Base-by-base conservation (phyloP, 805 yeast genomes). In the Myxozyma neotropica region DNA sequence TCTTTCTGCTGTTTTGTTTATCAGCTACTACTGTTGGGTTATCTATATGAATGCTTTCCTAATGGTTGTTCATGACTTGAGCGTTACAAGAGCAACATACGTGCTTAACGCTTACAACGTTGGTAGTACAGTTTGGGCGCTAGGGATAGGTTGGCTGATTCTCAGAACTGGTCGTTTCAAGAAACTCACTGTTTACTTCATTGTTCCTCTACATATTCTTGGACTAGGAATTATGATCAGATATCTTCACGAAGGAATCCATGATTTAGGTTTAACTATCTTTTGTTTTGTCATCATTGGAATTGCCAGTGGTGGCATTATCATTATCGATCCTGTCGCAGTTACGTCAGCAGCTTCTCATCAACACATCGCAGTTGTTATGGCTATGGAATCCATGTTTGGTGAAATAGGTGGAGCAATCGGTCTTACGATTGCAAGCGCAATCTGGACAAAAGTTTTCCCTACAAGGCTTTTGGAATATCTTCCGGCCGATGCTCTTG, bases 261-360 rank as follows among this genome's bases (percentile, higher is more conserved):
- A 72, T 35, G 75, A 80, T 24, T 71, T 76, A 36, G 71, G 75
- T 53, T 88, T 87, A 68, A 74, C 83, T 48, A 80, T 85, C 70
- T 88, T 85, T 44, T 80, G 83, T n/a, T 77, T 81, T 62, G 79
- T 84, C 68, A 69, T 85, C 36, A 70, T 83, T 68, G 88, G 88
- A 67, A 78, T 85, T 56, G 87, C 86, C 68, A 85, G 86, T 50
- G 86, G 87, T 35, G 81, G 83, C 68, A 81, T 83, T 73, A 81
- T 84, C 19, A 82, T 83, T 65, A 74, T 81, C 13, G 77, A 80
- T 17, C 83, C 81, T 65, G 81, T 81, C 13, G 79, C 86, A 43
- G 78, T 81, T 61, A 79, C 79, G 68, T 75, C 87, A 1, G 76
- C 81, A 55, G 78, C 80, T 47, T 78, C 74, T 64, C 87, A 82